Conservation (phyloP, 1,284 basidiomycete genomes). For the Cryptococcus amylolentus region DNA sequence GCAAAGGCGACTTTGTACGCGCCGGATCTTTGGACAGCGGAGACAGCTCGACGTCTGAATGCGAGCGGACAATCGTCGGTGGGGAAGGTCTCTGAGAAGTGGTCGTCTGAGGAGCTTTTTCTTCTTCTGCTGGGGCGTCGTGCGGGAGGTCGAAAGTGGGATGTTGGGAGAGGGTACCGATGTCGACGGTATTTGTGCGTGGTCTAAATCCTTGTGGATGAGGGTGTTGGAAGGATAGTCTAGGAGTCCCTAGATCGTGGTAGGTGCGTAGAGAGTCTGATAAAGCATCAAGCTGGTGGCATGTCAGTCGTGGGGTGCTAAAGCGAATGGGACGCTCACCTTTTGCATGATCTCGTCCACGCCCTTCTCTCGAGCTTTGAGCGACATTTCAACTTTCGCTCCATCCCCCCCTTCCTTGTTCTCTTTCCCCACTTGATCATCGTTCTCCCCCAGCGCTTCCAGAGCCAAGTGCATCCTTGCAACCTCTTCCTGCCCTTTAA, state of each 20-base stretch:
- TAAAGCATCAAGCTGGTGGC: background rate
- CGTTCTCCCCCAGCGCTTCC: slow-evolving; percentile 18
- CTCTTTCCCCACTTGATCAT: slow-evolving; percentile 1
- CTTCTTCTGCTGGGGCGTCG: background rate
- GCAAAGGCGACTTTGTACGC: background rate
- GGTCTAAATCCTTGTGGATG: background rate
- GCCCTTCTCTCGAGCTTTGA: slow-evolving; percentile 23
- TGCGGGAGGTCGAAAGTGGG: background rate
- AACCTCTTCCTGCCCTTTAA: slow-evolving; percentile 33
- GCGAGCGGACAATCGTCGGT: background rate
- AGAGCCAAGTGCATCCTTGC: slow-evolving; percentile 31
- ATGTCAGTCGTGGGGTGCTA: background rate
- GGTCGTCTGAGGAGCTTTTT: background rate
- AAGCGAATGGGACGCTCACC: background rate
- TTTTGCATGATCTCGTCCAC: slow-evolving; percentile 27
- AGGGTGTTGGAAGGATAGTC: background rate
- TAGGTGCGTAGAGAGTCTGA: background rate
- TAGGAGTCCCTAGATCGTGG: background rate
- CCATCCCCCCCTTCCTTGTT: slow-evolving; percentile 2
- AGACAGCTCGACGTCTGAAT: background rate
- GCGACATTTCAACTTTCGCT: slow-evolving; percentile 8
- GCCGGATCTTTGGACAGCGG: background rate
- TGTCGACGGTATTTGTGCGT: background rate
- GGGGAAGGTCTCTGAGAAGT: background rate
- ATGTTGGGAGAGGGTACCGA: background rate